Base-by-base conservation (phyloP, 129 eudicot species). In the Mikania micrantha region DNA sequence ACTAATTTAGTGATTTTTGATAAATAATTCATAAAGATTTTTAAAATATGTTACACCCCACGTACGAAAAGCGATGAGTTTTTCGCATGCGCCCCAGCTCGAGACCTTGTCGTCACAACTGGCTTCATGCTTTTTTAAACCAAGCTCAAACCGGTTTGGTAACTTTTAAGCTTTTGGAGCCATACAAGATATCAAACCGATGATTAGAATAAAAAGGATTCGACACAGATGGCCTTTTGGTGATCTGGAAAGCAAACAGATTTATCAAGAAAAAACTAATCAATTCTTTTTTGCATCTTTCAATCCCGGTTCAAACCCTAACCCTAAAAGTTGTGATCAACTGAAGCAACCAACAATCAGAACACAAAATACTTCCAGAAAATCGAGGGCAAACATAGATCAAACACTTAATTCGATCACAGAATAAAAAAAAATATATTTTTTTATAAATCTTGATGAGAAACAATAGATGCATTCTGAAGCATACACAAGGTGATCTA, bases 381-480 rank as follows among this genome's bases (percentile, higher is more conserved):
- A 9, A 57, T 17, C 28, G 25, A 31, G 56, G 24, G 34, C 35
- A 48, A 45, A 67, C 69, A 69, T 67, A 35, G 64, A 75, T 75
- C 54, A 75, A 58, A 65, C 57, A 13, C 53, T 36, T 65, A 65
- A 41, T 19, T 66, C 34, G 27, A 44, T 21, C 58, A 45, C 47
- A 34, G 10, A 29, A 24, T 6, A 29, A 31, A 56, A 67, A 22
- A 2, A 52, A 52, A 21, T 12, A 24, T n/a, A 1, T 15, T 57
- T 69, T 31, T 12, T 22, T 56, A 40, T 28, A 17, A 54, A 53
- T 74, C 66, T 65, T 74, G 29, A 57, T 15, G 9, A 38, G 32
- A 56, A 74, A 44, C 62, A 67, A 75, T 27, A 67, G 79, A 75
- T 67, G 69, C 59, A 67, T 44, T 58, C 12, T 11, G 19, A 15